phyloP scores from a whole-genome alignment of 176 grass and related monocot genomes.

The Zea luxurians region DNA sequence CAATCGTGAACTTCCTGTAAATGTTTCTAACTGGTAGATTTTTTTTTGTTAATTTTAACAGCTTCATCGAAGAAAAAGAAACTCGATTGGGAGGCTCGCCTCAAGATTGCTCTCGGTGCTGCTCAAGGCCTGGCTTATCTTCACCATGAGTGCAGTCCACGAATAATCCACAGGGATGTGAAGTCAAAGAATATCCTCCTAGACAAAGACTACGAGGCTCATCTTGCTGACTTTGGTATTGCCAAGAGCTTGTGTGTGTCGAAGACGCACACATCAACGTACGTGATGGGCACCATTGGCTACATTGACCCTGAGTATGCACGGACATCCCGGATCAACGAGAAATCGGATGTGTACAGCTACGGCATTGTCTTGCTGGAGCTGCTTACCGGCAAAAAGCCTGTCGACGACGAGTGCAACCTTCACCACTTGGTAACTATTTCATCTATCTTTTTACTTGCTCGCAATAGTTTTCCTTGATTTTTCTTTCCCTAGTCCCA shows the following conservation, averaged over 20 bases:
- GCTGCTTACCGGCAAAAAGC: conserved; percentile 82
- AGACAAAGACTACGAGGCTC: conserved; percentile 74
- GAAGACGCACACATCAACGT: conserved; percentile 87
- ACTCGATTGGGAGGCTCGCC: conserved; percentile 70
- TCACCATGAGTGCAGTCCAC: conserved; percentile 84
- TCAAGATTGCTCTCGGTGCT: conserved; percentile 73
- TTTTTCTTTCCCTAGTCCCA: background rate
- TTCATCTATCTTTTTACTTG: background rate
- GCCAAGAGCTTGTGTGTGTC: conserved; percentile 86
- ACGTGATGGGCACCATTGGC: conserved; percentile 94
- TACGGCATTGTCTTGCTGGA: conserved; percentile 83
- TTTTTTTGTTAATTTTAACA: conserved; percentile 36
- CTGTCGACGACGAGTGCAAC: conserved; percentile 89
- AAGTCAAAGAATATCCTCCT: conserved; percentile 94
- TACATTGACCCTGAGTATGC: conserved; percentile 97
- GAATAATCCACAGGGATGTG: conserved; percentile 85
- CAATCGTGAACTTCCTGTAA: background rate
- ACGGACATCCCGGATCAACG: conserved; percentile 75
- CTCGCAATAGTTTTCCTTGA: conserved; percentile 23
- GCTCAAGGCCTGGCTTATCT: conserved; percentile 91
- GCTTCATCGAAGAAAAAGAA: conserved; percentile 77
- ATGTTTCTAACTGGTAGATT: background rate
- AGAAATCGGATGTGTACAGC: conserved; percentile 93
- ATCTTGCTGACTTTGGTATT: conserved; percentile 89
- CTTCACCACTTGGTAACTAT: conserved; percentile 85